Percentiles rank a stretch among this genome's conserved stretches.
Evolutionary conservation across 768 basidiomycete species (phyloP).

Genomic region (Gloeophyllum trabeum): DNA sequence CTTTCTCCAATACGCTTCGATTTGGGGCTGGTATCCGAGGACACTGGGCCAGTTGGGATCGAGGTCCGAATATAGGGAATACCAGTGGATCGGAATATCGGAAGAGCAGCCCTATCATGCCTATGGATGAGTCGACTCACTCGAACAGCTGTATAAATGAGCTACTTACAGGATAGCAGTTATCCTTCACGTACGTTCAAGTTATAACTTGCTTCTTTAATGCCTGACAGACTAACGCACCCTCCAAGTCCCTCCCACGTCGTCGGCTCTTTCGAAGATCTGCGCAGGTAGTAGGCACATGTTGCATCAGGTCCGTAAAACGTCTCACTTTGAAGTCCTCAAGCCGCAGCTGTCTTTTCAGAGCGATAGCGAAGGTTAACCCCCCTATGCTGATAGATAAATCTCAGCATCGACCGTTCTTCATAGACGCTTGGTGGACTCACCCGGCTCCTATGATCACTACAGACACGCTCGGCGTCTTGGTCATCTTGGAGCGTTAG

Average conservation of each 20-base stretch:
- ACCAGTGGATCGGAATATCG: constrained; percentile 43
- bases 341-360: constrained; percentile 31
- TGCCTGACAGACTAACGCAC: constrained; percentile 25
- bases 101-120: constrained; percentile 32
- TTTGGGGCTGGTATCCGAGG: constrained; percentile 36
- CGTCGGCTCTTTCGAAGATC: constrained; percentile 38
- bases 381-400: constrained; percentile 26
- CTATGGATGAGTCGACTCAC: neutral
- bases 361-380: constrained; percentile 33
- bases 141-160: neutral
- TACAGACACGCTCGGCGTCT: too few relatives aligned
- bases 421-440: too few relatives aligned
- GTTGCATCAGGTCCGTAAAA: too few relatives aligned
- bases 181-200: too few relatives aligned
- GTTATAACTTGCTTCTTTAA: too few relatives aligned
- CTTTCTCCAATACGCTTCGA: constrained; percentile 36
- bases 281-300: constrained; percentile 10
- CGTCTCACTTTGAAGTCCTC: constrained; percentile 32
- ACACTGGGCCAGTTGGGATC: constrained; percentile 38
- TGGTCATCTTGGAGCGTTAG: too few relatives aligned
- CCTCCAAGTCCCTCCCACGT: constrained; percentile 47
- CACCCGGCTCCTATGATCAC: too few relatives aligned
- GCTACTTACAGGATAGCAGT: constrained; percentile 41
- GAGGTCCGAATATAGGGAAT: constrained; percentile 40
- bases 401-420: too few relatives aligned